Evolutionary conservation across 2,329 filamentous ascomycete species (phyloP).

Genomic region (Grosmannia serpens): DNA sequence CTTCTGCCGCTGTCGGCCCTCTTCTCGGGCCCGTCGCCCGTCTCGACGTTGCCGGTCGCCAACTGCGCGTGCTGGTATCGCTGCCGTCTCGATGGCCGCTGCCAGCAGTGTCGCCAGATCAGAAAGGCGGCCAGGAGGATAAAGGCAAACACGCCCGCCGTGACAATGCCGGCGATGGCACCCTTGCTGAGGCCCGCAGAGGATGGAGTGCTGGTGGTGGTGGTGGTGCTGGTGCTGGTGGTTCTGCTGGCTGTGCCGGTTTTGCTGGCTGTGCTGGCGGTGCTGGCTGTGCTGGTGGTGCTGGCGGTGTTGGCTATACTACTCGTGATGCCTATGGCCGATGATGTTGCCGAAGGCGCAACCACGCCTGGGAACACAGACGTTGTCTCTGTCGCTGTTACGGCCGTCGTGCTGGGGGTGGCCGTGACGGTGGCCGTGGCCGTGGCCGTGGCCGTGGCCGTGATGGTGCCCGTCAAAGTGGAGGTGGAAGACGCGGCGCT

Average conservation of each 20-base stretch:
- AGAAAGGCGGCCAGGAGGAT: conserved; percentile 16
- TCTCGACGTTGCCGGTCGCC: background rate
- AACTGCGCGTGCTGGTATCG: background rate
- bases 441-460: too few relatives aligned
- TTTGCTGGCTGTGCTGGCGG: background rate
- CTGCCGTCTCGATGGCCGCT: background rate
- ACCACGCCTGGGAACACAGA: too few relatives aligned
- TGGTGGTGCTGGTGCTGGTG: conserved; percentile 8
- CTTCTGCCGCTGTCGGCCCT: background rate
- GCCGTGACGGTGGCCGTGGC: background rate
- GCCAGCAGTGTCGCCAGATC: background rate
- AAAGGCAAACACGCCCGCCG: conserved; percentile 18
- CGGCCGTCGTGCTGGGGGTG: background rate
- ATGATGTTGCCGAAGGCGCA: background rate
- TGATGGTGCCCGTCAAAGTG: background rate
- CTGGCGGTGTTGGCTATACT: background rate
- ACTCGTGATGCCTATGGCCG: background rate
- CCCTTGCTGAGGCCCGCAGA: conserved; percentile 16
- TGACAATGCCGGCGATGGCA: conserved; percentile 21
- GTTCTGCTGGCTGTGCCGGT: background rate
- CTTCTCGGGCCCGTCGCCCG: background rate
- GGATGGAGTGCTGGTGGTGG: conserved; percentile 5
- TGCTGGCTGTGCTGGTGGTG: background rate
- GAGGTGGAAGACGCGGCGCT: background rate
- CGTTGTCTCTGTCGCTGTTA: background rate